Percentiles rank a stretch among this genome's conserved stretches.
Evolutionary conservation across 306 rosid genomes (phyloP).

Genomic region (Cicer arietinum): DNA sequence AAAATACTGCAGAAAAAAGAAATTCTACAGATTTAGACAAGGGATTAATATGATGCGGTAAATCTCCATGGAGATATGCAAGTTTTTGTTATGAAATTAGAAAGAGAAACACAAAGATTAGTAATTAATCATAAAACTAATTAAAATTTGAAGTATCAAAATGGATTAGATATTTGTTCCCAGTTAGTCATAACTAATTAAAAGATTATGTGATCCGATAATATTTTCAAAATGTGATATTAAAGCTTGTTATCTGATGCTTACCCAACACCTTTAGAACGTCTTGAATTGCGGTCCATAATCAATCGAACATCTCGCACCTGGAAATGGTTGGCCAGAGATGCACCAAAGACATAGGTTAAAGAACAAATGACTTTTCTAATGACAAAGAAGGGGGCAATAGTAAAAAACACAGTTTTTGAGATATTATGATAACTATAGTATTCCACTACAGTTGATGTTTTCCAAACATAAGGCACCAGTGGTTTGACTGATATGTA

Average conservation of each 20-base stretch:
- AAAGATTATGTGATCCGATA: background rate
- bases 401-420: constrained; percentile 11
- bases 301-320: constrained; percentile 98
- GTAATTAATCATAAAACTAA: background rate
- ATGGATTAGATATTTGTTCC: background rate
- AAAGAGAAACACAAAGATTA: constrained; percentile 11
- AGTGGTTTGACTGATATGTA: background rate
- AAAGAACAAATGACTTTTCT: constrained; percentile 16
- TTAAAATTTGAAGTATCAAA: background rate
- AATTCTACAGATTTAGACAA: background rate
- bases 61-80: background rate
- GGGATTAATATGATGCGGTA: background rate
- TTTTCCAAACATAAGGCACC: constrained; percentile 7
- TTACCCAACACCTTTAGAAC: constrained; percentile 98
- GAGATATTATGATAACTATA: constrained; percentile 9
- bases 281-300: constrained; percentile 97
- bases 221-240: background rate
- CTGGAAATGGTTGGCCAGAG: constrained; percentile 50
- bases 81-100: background rate
- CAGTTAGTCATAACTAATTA: background rate
- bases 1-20: background rate
- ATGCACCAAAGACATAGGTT: constrained; percentile 11
- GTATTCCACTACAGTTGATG: background rate
- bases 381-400: background rate
- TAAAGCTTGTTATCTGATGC: constrained; percentile 40